Evolutionary conservation across 1,139 yeast genomes (phyloP).

Genomic region (Lodderomyces theae): DNA sequence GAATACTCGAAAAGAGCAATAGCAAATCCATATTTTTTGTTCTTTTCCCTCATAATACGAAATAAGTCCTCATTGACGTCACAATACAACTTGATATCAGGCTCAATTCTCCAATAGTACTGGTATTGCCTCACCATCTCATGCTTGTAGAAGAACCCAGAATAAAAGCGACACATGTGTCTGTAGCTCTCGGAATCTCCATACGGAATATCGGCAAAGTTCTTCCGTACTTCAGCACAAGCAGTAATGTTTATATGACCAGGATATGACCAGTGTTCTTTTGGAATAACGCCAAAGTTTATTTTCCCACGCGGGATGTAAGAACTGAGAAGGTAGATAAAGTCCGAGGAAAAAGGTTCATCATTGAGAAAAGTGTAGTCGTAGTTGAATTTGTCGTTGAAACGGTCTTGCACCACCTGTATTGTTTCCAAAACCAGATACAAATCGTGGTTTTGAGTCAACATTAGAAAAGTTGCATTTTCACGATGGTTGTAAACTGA

Average conservation of each 20-base stretch:
- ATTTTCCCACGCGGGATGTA: conserved; percentile 23
- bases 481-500: conserved; percentile 11
- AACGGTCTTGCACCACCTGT: conserved; percentile 65
- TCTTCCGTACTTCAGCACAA: conserved; percentile 18
- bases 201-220: conserved; percentile 21
- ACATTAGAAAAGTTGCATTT: conserved; percentile 65
- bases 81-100: conserved; percentile 29
- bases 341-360: conserved; percentile 26
- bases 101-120: conserved; percentile 38
- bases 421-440: conserved; percentile 58
- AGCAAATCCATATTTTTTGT: conserved; percentile 27
- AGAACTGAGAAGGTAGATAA: conserved; percentile 21
- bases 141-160: conserved; percentile 35
- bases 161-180: conserved; percentile 37
- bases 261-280: conserved; percentile 34
- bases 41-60: conserved; percentile 20
- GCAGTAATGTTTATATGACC: conserved; percentile 22
- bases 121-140: conserved; percentile 28
- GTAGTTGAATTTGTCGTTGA: conserved; percentile 52
- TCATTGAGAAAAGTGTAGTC: conserved; percentile 39
- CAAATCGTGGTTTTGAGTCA: conserved; percentile 71
- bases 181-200: conserved; percentile 33
- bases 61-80: conserved; percentile 32
- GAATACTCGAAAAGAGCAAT: conserved; percentile 32
- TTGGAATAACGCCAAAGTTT: conserved; percentile 30